A percentile compares a stretch with the other conserved stretches of the same genome.
Conservation (phyloP, 352 stramenopile genomes). For the Phytophthora kernoviae region DNA sequence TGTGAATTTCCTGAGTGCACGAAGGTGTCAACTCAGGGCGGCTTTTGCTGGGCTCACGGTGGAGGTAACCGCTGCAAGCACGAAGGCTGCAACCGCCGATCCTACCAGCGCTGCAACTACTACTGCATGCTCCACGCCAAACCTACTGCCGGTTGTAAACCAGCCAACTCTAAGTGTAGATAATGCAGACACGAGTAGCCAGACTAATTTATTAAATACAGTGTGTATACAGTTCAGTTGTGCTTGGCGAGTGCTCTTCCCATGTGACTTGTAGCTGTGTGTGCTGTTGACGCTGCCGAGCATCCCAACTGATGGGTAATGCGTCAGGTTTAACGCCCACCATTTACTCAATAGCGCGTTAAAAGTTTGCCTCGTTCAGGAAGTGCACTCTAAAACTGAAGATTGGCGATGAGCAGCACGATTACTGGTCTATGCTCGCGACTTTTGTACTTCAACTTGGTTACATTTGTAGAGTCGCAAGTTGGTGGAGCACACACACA, state of each 20-base stretch:
- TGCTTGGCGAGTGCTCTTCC: too few relatives aligned
- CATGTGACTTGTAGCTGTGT: too few relatives aligned
- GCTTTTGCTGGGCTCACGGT: conserved; percentile 71
- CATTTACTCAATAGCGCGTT: too few relatives aligned
- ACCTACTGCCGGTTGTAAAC: not conserved
- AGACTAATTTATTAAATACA: conserved; percentile 1
- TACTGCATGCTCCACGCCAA: conserved; percentile 56
- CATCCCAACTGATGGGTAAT: too few relatives aligned
- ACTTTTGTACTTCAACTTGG: not conserved
- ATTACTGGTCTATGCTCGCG: conserved; percentile 10
- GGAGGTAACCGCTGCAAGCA: conserved; percentile 63
- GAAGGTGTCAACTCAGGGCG: conserved; percentile 67
- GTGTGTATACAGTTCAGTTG: too few relatives aligned
- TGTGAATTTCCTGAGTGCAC: conserved; percentile 55
- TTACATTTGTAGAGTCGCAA: not conserved
- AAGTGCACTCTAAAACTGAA: conserved; percentile 1
- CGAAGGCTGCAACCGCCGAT: conserved; percentile 59
- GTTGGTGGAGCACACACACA: not conserved
- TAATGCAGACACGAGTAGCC: conserved; percentile 7
- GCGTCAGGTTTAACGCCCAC: too few relatives aligned
- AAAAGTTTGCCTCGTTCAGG: too few relatives aligned
- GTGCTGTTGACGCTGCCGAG: too few relatives aligned
- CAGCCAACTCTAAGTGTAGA: not conserved
- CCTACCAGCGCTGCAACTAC: conserved; percentile 66
- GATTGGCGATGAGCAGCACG: conserved; percentile 5